Conservation (phyloP, 345 rosid genomes). For the Brassica cretica region DNA sequence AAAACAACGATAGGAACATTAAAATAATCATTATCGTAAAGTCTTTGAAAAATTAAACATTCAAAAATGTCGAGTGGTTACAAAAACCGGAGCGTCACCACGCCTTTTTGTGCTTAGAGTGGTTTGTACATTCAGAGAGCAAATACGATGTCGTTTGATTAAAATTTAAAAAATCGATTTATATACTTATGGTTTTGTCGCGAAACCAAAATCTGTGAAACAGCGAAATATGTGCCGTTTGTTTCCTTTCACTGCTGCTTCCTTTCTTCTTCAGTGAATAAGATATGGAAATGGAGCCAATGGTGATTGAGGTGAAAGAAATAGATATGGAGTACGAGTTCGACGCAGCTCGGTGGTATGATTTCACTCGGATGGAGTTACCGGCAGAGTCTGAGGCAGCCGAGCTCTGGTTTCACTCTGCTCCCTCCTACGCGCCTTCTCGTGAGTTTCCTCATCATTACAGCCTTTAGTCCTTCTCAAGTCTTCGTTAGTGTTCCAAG, state of each 20-base stretch:
- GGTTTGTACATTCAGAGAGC: too few species aligned
- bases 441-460: conserved; percentile 51
- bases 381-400: conserved; percentile 60
- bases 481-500: too few species aligned
- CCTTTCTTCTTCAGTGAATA: conserved; percentile 23
- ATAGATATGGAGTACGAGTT: conserved; percentile 87
- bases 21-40: too few species aligned
- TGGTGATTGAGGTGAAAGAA: conserved; percentile 64
- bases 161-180: too few species aligned
- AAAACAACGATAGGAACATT: too few species aligned
- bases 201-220: conserved; percentile 30
- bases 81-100: too few species aligned
- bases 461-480: not conserved
- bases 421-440: conserved; percentile 74
- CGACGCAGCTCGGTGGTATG: conserved; percentile 80
- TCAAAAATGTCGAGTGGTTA: too few species aligned
- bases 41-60: too few species aligned
- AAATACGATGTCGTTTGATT: too few species aligned
- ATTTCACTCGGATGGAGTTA: conserved; percentile 70
- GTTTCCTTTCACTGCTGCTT: conserved; percentile 15
- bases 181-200: conserved; percentile 17
- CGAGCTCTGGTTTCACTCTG: conserved; percentile 80
- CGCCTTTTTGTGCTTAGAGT: too few species aligned
- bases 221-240: conserved; percentile 44
- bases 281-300: conserved; percentile 60